phyloP scores from a whole-genome alignment of 305 asterid species.

The Fraxinus baroniana region DNA sequence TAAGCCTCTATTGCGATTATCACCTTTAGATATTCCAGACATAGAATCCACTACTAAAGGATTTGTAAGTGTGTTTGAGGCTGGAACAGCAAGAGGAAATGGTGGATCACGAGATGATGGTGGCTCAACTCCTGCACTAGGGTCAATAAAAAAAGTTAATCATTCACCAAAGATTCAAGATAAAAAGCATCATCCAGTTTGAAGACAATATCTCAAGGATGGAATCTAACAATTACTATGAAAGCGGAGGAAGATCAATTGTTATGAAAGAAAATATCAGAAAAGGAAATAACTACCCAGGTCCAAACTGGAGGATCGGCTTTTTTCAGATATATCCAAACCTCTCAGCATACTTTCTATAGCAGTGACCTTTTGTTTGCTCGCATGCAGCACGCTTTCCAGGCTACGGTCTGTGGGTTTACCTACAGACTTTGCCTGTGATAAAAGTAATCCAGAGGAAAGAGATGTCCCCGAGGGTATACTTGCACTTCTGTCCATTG shows the following conservation, averaged over 20 bases:
- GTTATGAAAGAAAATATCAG: slow-evolving; percentile 24
- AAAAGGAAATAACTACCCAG: slow-evolving; percentile 66
- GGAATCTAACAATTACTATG: slow-evolving; percentile 18
- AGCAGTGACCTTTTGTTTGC: slow-evolving; percentile 97
- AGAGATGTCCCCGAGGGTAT: slow-evolving; percentile 67
- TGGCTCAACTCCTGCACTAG: slow-evolving; percentile 99
- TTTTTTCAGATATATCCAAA: slow-evolving; percentile 68
- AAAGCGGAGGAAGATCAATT: slow-evolving; percentile 3
- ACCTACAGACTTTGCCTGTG: slow-evolving; percentile 71
- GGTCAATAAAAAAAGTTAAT: slow-evolving; percentile 56
- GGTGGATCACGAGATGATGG: slow-evolving; percentile 99
- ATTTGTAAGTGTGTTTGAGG: slow-evolving; percentile 65
- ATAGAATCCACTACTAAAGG: slow-evolving; percentile 54
- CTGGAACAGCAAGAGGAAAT: slow-evolving; percentile 95
- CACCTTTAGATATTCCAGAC: slow-evolving; percentile 63
- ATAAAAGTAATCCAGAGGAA: slow-evolving; percentile 67
- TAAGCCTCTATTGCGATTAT: slow-evolving; percentile 79
- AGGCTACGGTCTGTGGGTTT: slow-evolving; percentile 85
- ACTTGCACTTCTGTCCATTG: slow-evolving; percentile 90
- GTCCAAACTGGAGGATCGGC: slow-evolving; percentile 96
- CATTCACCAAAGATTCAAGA: slow-evolving; percentile 33
- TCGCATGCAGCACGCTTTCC: slow-evolving; percentile 92
- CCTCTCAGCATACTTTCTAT: slow-evolving; percentile 99
- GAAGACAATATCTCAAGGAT: background rate
- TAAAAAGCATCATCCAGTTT: background rate